phyloP scores from a whole-genome alignment of 306 rosid species.

The Alnus rubra region DNA sequence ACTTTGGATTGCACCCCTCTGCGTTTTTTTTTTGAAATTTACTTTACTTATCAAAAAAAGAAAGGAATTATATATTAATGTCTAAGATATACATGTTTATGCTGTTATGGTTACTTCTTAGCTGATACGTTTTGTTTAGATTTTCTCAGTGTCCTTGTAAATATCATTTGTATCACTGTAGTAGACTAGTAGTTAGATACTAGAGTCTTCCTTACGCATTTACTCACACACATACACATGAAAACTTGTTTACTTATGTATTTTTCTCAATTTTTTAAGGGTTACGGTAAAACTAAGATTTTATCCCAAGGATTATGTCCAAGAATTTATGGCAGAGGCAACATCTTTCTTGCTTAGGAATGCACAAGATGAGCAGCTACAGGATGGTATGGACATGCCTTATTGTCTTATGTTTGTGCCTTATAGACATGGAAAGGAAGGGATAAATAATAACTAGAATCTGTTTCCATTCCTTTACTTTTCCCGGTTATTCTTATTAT shows the following conservation, averaged over 20 bases:
- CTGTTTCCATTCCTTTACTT: not conserved
- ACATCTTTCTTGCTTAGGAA: slow-evolving; percentile 77
- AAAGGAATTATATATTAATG: not conserved
- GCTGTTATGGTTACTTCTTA: not conserved
- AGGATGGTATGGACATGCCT: slow-evolving; percentile 55
- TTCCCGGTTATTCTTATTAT: too few species aligned
- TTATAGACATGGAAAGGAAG: not conserved
- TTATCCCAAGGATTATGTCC: slow-evolving; percentile 77
- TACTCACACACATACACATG: not conserved
- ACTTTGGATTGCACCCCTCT: too few species aligned
- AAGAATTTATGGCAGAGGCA: slow-evolving; percentile 80
- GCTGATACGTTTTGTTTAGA: not conserved
- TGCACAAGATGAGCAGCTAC: slow-evolving; percentile 70
- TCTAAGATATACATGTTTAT: not conserved
- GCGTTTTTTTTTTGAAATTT: too few species aligned
- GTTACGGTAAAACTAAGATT: slow-evolving; percentile 66
- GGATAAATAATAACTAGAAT: not conserved
- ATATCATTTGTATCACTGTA: not conserved
- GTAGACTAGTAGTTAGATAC: not conserved
- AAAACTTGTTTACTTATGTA: not conserved
- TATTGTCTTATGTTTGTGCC: not conserved
- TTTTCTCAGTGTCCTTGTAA: not conserved
- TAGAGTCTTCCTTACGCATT: not conserved
- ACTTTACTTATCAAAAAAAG: not conserved
- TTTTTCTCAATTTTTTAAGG: slow-evolving; percentile 46